Conservation (phyloP, 1,284 basidiomycete species). For the Heterobasidion occidentale region DNA sequence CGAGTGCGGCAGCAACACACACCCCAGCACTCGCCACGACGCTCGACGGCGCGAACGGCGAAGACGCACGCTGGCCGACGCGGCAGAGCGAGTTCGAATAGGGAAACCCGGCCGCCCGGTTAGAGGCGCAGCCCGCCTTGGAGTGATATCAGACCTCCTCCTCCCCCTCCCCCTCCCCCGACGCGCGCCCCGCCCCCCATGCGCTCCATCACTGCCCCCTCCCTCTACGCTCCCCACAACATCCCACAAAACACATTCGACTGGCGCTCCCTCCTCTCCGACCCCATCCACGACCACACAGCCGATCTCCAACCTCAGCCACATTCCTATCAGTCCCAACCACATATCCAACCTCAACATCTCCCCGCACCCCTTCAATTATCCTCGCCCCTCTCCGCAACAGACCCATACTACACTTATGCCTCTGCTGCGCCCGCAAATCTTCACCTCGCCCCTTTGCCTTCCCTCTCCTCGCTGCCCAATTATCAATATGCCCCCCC, state of each 20-base stretch:
- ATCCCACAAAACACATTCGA: not conserved
- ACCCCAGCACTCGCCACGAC: not conserved
- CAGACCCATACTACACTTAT: not conserved
- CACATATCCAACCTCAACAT: slow-evolving; percentile 3
- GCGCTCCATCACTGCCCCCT: not conserved
- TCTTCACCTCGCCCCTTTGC: not conserved
- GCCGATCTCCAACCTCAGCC: not conserved
- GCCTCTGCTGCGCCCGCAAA: not conserved
- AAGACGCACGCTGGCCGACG: not conserved
- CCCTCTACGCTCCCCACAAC: not conserved
- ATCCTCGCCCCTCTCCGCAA: not conserved
- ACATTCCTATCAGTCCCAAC: slow-evolving; percentile 6
- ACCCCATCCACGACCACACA: not conserved
- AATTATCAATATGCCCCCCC: slow-evolving; percentile 5
- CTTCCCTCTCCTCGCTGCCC: not conserved
- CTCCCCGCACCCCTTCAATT: slow-evolving; percentile 4
- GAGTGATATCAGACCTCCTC: not conserved
- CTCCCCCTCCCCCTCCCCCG: not conserved
- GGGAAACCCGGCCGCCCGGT: not conserved
- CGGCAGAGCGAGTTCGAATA: not conserved
- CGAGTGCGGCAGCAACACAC: not conserved
- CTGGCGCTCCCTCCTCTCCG: not conserved
- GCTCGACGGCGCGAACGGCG: not conserved
- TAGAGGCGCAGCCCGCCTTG: not conserved
- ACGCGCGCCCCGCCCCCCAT: not conserved